phyloP scores from a whole-genome alignment of 768 basidiomycete species.

The Psilocybe subaeruginosa region DNA sequence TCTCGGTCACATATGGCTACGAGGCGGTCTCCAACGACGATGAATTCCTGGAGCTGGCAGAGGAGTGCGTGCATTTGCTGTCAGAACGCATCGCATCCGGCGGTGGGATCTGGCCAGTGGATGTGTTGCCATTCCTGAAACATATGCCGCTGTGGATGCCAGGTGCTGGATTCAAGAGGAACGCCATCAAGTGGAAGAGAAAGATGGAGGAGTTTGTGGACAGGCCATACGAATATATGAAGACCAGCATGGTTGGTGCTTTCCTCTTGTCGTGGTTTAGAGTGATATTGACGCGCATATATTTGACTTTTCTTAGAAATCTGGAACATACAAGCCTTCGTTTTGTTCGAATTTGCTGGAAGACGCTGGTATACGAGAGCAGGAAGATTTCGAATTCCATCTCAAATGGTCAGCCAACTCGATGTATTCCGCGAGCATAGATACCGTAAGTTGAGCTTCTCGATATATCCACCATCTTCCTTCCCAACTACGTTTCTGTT shows the following conservation, averaged over 20 bases:
- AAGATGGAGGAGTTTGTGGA: constrained; percentile 69
- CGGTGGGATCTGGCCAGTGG: constrained; percentile 52
- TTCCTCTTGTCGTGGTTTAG: background rate
- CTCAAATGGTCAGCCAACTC: constrained; percentile 85
- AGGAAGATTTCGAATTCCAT: constrained; percentile 60
- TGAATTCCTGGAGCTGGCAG: constrained; percentile 41
- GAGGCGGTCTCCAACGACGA: constrained; percentile 38
- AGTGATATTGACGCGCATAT: constrained; percentile 11
- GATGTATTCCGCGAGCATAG: constrained; percentile 71
- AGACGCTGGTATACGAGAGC: constrained; percentile 36
- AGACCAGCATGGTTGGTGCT: constrained; percentile 54
- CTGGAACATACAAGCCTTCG: constrained; percentile 39
- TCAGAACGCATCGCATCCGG: constrained; percentile 43
- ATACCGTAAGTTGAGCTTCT: constrained; percentile 48
- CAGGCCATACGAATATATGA: constrained; percentile 60
- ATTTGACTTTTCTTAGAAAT: constrained; percentile 35
- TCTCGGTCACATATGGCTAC: constrained; percentile 68
- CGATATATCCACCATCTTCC: background rate
- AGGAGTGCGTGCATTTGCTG: constrained; percentile 45
- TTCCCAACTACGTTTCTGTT: background rate
- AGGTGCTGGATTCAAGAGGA: constrained; percentile 65
- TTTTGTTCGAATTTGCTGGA: constrained; percentile 61
- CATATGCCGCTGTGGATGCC: constrained; percentile 69
- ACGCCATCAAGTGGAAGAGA: constrained; percentile 63
- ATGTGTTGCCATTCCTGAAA: constrained; percentile 52